Percentiles rank a stretch among this genome's conserved stretches.
Evolutionary conservation across 345 rosid species (phyloP).

Genomic region (Citrus inodora): DNA sequence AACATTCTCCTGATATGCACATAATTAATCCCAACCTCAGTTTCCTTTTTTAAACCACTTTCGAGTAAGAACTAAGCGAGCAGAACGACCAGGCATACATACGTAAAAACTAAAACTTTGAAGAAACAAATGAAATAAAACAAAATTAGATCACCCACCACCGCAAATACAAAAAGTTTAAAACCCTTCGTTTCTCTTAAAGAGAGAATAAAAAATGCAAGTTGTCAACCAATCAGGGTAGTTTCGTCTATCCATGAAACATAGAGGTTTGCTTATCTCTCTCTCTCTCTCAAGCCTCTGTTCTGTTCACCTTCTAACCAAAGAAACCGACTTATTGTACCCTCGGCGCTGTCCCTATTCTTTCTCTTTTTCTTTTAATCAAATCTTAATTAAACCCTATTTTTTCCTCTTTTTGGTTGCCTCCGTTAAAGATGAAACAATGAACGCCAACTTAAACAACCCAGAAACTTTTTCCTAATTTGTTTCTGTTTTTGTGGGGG

Average conservation of each 20-base stretch:
- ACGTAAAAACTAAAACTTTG: neutral
- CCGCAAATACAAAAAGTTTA: neutral
- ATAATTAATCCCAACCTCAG: neutral
- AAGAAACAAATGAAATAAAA: neutral
- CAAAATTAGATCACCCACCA: neutral
- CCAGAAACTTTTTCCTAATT: neutral
- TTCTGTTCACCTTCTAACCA: slow-evolving; percentile 13
- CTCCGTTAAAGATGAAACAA: neutral
- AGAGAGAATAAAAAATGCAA: neutral
- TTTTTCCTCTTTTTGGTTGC: neutral
- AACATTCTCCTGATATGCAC: neutral
- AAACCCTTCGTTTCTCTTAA: neutral
- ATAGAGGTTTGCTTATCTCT: slow-evolving; percentile 1
- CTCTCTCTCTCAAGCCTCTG: neutral
- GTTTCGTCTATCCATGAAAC: neutral
- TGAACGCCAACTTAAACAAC: neutral
- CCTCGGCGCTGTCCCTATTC: neutral
- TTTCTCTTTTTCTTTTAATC: neutral
- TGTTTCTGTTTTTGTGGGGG: neutral
- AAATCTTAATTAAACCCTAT: slow-evolving; percentile 28
- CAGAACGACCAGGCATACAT: neutral
- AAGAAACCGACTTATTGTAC: slow-evolving; percentile 15
- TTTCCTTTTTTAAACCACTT: neutral
- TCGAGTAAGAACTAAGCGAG: too few relatives aligned
- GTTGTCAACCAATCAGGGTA: slow-evolving; percentile 7